Evolutionary conservation across 2,329 filamentous ascomycete species (phyloP).

Genomic region (Lachnum nothofagi): DNA sequence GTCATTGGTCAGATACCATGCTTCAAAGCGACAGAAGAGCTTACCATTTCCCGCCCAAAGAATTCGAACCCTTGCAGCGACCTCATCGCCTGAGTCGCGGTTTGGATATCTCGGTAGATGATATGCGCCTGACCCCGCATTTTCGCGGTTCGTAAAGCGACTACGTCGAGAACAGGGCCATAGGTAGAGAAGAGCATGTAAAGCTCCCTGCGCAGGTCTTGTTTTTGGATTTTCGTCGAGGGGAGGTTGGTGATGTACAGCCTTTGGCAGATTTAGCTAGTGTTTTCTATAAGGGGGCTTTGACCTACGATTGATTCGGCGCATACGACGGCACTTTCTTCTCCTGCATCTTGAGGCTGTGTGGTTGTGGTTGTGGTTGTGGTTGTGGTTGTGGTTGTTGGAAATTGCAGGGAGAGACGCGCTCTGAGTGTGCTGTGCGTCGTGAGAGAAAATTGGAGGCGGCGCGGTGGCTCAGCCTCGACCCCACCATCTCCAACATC

Average conservation of each 20-base stretch:
- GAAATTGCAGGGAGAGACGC: neutral
- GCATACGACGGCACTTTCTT: slow-evolving; percentile 50
- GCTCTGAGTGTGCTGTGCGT: no score
- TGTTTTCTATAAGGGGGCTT: neutral
- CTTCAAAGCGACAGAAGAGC: slow-evolving; percentile 32
- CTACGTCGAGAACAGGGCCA: slow-evolving; percentile 84
- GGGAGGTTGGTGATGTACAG: slow-evolving; percentile 84
- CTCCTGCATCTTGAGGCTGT: slow-evolving; percentile 13
- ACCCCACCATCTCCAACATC: slow-evolving; percentile 5
- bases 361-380: neutral
- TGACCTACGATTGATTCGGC: slow-evolving; percentile 70
- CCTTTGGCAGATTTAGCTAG: slow-evolving; percentile 40
- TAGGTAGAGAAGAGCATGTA: slow-evolving; percentile 95
- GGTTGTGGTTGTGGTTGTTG: neutral
- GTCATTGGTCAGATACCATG: neutral
- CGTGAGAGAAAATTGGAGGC: neutral
- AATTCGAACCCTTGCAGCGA: slow-evolving; percentile 81
- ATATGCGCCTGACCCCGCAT: slow-evolving; percentile 97
- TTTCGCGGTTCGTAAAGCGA: slow-evolving; percentile 79
- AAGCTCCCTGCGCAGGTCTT: slow-evolving; percentile 76
- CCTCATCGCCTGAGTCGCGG: slow-evolving; percentile 91
- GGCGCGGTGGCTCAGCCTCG: neutral
- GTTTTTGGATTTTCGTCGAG: slow-evolving; percentile 83
- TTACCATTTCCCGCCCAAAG: slow-evolving; percentile 77
- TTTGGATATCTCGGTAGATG: slow-evolving; percentile 81